Conservation (phyloP, 768 basidiomycete genomes). For the Phlebiopsis gigantea region DNA sequence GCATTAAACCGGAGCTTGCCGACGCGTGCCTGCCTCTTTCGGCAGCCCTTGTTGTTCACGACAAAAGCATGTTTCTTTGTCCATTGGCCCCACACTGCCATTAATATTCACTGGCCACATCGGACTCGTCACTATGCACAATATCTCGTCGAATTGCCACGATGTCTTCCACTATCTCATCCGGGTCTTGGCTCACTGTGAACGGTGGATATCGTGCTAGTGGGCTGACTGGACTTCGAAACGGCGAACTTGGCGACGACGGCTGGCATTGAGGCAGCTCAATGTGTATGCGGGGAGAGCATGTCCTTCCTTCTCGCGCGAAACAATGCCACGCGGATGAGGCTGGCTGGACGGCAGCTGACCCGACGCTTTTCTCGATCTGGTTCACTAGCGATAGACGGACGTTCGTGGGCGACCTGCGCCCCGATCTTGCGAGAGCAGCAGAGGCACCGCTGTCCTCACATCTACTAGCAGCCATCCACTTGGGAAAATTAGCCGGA, state of each 20-base stretch:
- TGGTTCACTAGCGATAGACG: background rate
- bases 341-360: constrained; percentile 2
- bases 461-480: background rate
- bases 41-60: constrained; percentile 3
- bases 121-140: background rate
- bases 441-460: background rate
- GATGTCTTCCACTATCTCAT: background rate
- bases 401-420: background rate
- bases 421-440: background rate
- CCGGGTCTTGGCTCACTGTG: background rate
- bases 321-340: constrained; percentile 2
- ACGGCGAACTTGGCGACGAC: background rate
- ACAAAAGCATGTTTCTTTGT: background rate
- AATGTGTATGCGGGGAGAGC: background rate
- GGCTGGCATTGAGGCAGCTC: background rate
- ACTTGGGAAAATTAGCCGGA: background rate
- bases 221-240: background rate
- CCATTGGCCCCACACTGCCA: background rate
- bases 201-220: background rate
- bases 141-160: background rate
- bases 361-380: background rate
- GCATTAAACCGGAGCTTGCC: no score
- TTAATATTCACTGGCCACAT: background rate
- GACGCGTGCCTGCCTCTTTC: background rate
- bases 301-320: background rate